Base-by-base conservation (phyloP, 1,139 yeast species). In the Kodamaea sp. region DNA sequence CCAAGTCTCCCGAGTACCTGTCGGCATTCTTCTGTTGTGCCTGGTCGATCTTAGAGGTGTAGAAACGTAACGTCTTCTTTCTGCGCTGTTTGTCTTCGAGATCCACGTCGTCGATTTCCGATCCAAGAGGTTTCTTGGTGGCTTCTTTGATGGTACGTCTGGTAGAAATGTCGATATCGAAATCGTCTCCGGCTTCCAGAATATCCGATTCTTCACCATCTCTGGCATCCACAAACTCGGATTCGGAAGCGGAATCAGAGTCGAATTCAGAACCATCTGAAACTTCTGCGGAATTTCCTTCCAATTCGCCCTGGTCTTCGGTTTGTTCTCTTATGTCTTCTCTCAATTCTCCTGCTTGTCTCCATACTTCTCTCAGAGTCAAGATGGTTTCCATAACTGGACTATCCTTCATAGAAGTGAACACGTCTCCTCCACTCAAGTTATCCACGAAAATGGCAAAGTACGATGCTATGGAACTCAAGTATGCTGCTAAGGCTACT, bases 31-130 rank as follows among this genome's bases (percentile, higher is more conserved):
- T 79, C 44, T 76, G 39, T 26, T 76, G 79, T 32, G 86, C 85
- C 61, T 86, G 90, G 59, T 89, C 97, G 60, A 92, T 90, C 64
- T 90, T 92, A 41, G 97, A 86, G 1, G 98, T 92, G 72, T 92
- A 92, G 80, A 92, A 94, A 48, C 97, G 81, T 50, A 92, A 77
- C 1, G 95, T 78, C 59, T 80, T 82, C 68, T 85, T 87, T 53
- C 95, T 82, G 27, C 81, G 78, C 38, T 74, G 76, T 59, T 92
- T 89, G 35, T 90, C 98, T 55, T 88, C 95, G 42, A 77, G 73
- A 57, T 92, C 97, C 31, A 88, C 81, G 21, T 60, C 70, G 22
- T 83, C 92, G 32, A 83, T 87, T 12, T 75, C 75, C 24, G 79
- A 67, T 33, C 69, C 62, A 4, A 47, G 51, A 4, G 49, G 40